Evolutionary conservation across 2,329 filamentous ascomycete species (phyloP).

Genomic region (Calonectria hongkongensis): DNA sequence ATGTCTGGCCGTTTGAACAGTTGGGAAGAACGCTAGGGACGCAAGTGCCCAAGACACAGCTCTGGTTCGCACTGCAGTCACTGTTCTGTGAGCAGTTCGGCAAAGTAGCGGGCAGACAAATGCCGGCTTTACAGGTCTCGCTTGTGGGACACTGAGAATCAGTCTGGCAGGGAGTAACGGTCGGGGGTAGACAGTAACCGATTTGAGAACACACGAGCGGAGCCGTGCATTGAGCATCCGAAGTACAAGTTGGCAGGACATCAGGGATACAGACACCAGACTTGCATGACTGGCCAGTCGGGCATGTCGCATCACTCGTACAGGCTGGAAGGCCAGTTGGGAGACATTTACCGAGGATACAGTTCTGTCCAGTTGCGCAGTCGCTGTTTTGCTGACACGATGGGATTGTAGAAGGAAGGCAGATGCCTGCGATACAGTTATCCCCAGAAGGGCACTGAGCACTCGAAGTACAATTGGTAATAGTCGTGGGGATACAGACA

Average conservation of each 20-base stretch:
- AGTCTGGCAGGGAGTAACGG: background rate
- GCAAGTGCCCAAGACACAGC: conserved; percentile 4
- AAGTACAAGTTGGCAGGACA: background rate
- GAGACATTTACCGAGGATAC: conserved; percentile 2
- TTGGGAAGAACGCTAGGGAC: conserved; percentile 6
- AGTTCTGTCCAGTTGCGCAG: conserved; percentile 14
- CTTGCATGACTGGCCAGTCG: conserved; percentile 14
- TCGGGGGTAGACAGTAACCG: background rate
- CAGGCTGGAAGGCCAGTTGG: conserved; percentile 8
- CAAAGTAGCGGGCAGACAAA: conserved; percentile 11
- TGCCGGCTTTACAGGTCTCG: conserved; percentile 16
- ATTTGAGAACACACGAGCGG: background rate
- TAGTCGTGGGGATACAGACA: conserved; percentile 2
- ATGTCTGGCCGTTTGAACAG: background rate
- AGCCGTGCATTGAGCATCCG: background rate
- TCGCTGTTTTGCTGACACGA: background rate
- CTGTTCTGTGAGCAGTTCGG: conserved; percentile 9
- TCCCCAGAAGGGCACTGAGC: conserved; percentile 5
- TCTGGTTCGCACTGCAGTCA: conserved; percentile 7
- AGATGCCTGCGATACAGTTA: conserved; percentile 21
- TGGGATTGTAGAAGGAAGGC: conserved; percentile 9
- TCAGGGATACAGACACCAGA: conserved; percentile 25
- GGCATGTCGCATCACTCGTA: background rate
- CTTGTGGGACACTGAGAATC: conserved; percentile 2
- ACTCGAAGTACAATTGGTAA: background rate